Evolutionary conservation across 129 eudicot genomes (phyloP).

Genomic region (Heracleum sosnowskyi): DNA sequence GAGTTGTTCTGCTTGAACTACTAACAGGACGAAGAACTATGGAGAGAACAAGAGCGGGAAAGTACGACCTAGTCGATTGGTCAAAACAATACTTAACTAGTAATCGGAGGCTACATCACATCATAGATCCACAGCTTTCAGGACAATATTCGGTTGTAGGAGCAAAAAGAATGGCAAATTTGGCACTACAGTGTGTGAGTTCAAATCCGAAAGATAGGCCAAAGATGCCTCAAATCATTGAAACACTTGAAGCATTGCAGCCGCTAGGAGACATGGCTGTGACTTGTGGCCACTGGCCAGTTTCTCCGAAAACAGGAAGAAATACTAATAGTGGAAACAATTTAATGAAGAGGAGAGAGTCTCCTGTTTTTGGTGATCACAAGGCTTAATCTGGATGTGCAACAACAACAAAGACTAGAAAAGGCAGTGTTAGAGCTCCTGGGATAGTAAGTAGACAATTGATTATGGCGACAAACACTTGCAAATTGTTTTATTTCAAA

Average conservation of each 20-base stretch:
- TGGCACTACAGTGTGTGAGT: constrained; percentile 66
- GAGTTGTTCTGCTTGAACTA: constrained; percentile 79
- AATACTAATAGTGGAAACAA: constrained; percentile 27
- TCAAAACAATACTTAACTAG: constrained; percentile 63
- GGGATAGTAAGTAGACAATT: neutral
- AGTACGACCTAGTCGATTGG: constrained; percentile 81
- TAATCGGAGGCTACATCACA: constrained; percentile 48
- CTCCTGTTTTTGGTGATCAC: constrained; percentile 35
- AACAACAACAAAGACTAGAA: no score
- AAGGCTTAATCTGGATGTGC: neutral
- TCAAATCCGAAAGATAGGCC: constrained; percentile 86
- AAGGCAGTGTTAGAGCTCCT: no score
- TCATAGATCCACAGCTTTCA: constrained; percentile 66
- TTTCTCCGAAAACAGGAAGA: constrained; percentile 34
- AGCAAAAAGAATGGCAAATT: constrained; percentile 62
- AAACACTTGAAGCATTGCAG: constrained; percentile 61
- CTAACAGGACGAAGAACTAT: constrained; percentile 79
- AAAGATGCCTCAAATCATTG: constrained; percentile 59
- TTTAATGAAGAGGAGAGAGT: constrained; percentile 38
- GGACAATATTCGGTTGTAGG: constrained; percentile 90
- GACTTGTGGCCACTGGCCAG: constrained; percentile 74
- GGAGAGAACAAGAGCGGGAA: constrained; percentile 63
- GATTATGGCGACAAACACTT: neutral
- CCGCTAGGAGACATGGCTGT: constrained; percentile 72
- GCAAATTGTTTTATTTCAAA: no score